Conservation (phyloP, 371 early-diverging fungal species). For the Chytridiales sp. region DNA sequence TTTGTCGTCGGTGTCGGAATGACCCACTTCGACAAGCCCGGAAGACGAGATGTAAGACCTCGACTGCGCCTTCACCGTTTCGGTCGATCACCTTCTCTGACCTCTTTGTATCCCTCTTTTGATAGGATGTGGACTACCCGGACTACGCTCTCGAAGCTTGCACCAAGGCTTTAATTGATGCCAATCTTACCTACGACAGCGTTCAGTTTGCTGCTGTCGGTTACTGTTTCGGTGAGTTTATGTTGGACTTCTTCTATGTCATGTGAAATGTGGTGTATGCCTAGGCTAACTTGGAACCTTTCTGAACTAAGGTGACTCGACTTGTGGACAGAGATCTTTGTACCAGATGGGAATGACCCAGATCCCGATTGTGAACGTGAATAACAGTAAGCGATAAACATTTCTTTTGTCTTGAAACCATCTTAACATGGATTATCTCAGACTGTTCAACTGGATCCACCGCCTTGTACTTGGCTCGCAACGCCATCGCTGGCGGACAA, state of each 20-base stretch:
- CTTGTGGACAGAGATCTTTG: slow-evolving; percentile 71
- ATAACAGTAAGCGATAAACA: slow-evolving; percentile 70
- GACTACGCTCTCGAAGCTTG: slow-evolving; percentile 73
- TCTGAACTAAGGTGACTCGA: slow-evolving; percentile 70
- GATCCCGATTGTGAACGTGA: slow-evolving; percentile 67
- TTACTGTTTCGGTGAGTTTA: slow-evolving; percentile 25
- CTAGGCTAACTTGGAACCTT: too few species aligned
- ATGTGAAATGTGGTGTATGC: too few species aligned
- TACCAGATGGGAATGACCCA: slow-evolving; percentile 36
- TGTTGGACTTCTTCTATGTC: too few species aligned
- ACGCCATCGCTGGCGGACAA: slow-evolving; percentile 62
- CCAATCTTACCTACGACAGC: slow-evolving; percentile 61
- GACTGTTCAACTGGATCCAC: slow-evolving; percentile 77
- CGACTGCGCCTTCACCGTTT: neutral
- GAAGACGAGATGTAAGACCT: slow-evolving; percentile 18
- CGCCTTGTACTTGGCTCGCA: slow-evolving; percentile 71
- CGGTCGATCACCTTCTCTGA: too few species aligned
- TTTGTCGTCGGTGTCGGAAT: slow-evolving; percentile 43
- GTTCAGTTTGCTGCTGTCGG: slow-evolving; percentile 51
- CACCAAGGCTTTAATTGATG: slow-evolving; percentile 73
- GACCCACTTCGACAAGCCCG: slow-evolving; percentile 44
- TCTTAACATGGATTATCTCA: neutral
- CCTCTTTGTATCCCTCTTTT: neutral
- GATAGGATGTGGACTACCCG: slow-evolving; percentile 35
- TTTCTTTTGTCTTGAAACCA: too few species aligned